Percentiles rank a stretch among this genome's conserved stretches.
These are phyloP conservation scores for Leccinum griseonigrum DNA, from an alignment of 1,284 basidiomycete genomes.

Conservation along the genomic window DNA sequence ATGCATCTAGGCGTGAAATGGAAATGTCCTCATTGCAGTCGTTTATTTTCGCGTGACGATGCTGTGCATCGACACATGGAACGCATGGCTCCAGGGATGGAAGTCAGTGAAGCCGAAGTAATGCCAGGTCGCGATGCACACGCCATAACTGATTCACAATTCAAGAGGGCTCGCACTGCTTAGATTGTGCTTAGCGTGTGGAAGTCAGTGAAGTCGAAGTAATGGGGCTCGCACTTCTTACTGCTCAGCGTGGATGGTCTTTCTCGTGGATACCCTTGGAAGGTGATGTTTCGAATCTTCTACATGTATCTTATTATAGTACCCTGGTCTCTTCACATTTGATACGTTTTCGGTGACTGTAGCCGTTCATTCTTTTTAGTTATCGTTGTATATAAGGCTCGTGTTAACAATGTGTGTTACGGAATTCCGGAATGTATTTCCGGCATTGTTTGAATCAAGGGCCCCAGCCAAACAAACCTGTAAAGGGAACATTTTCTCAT, in stretches of 20 bases:
- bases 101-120: constrained; percentile 25
- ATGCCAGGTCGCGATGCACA: constrained; percentile 26
- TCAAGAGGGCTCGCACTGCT: constrained; percentile 5
- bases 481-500: constrained; percentile 23
- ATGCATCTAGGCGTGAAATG: constrained; percentile 32
- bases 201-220: too few species aligned
- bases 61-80: constrained; percentile 33
- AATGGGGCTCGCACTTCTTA: too few species aligned
- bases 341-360: background rate
- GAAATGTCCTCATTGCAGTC: constrained; percentile 27
- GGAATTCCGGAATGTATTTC: background rate
- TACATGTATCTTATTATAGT: constrained; percentile 5
- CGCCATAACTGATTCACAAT: constrained; percentile 13
- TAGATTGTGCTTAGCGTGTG: constrained; percentile 4
- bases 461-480: constrained; percentile 16
- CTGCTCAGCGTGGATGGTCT: background rate
- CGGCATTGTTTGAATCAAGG: constrained; percentile 14
- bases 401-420: background rate
- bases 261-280: background rate
- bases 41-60: constrained; percentile 32
- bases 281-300: background rate
- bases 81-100: constrained; percentile 25
- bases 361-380: background rate
- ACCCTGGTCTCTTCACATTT: constrained; percentile 5
- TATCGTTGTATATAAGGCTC: background rate